A percentile compares a stretch with the other conserved stretches of the same genome.
phyloP scores from a whole-genome alignment of 768 basidiomycete species.

The Vararia minispora region DNA sequence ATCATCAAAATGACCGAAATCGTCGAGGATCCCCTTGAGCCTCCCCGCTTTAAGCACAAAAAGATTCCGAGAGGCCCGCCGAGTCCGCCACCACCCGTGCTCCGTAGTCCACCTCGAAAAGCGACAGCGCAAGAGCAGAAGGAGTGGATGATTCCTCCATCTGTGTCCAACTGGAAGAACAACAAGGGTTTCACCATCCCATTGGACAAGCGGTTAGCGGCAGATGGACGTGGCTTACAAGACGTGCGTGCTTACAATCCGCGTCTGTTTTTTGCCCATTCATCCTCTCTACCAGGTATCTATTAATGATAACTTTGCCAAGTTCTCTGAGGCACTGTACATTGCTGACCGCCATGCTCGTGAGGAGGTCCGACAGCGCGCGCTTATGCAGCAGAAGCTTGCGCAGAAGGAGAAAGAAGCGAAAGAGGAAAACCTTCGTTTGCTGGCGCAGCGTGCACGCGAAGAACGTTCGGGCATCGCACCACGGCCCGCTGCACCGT shows the following conservation, averaged over 20 bases:
- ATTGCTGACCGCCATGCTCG: slow-evolving; percentile 95
- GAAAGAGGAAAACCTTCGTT: slow-evolving; percentile 91
- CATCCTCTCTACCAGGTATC: slow-evolving; percentile 49
- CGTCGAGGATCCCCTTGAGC: slow-evolving; percentile 95
- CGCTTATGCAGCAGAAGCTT: slow-evolving; percentile 98
- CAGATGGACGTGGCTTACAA: slow-evolving; percentile 96
- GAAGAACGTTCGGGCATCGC: slow-evolving; percentile 82
- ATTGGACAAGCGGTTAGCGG: slow-evolving; percentile 93
- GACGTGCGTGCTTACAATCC: slow-evolving; percentile 52
- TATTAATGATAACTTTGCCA: slow-evolving; percentile 99
- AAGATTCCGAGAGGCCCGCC: slow-evolving; percentile 97
- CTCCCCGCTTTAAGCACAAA: slow-evolving; percentile 96
- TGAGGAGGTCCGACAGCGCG: slow-evolving; percentile 92
- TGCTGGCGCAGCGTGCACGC: slow-evolving; percentile 90
- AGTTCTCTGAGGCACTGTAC: slow-evolving; percentile 93
- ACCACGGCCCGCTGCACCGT: slow-evolving; percentile 52
- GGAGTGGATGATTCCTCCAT: slow-evolving; percentile 99
- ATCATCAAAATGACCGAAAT: slow-evolving; percentile 99
- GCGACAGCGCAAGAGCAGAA: slow-evolving; percentile 97
- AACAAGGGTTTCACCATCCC: slow-evolving; percentile 99
- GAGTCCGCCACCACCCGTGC: slow-evolving; percentile 90
- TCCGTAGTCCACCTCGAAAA: slow-evolving; percentile 91
- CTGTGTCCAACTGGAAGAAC: slow-evolving; percentile 99
- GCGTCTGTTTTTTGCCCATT: background rate
- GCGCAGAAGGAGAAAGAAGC: slow-evolving; percentile 95